Base-by-base conservation (phyloP, 208 protist genomes). In the Leishmania arabica region DNA sequence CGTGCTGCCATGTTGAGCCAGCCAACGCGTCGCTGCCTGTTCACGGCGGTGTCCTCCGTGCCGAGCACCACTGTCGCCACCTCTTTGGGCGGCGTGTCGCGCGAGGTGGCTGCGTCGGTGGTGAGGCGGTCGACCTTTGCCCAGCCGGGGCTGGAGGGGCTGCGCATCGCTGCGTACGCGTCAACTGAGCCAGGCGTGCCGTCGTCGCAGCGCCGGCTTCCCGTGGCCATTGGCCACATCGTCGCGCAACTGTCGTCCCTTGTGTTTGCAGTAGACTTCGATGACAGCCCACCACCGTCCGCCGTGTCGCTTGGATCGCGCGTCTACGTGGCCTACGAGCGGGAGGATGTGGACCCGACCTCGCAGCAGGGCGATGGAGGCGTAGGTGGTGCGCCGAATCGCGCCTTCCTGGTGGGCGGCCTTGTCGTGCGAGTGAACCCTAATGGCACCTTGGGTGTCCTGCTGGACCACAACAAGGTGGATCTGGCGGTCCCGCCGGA, bases 401-500 rank as follows among this genome's bases (percentile, higher is more conserved):
- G 66, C 15, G 76, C 37, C 69, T 85, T 89, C 54, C 77, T 95
- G 15, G 88, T 95, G 72, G 94, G 91, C 27, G 94, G 92, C 60
- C 84, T 95, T 19, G 89, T 97, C 21, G 87, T 93, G 13, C 89
- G 91, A 34, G 88, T 95, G 6, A 95, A 96, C 81, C 84, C 85
- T 7, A 95, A 96, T 80, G 94, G 91, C 19, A 97, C 92, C 42
- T 93, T 94, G 60, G 91, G 85, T 19, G 92, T 97, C 37, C 81
- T 96, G 66, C 86, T 97, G 19, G 94, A 97, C 77, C 92, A 96
- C 85, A 90, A 95, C 82, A 89, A 86, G 49, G 85, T 95, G 65
- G 94, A 97, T 71, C 86, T 94, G 31, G 92, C 91, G 24, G 94
- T 97, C 6, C 92, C 94, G 47, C 92, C 90, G 31, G 94, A 95